phyloP scores from a whole-genome alignment of 2,329 filamentous ascomycete species.

The Neofusicoccum ribis region DNA sequence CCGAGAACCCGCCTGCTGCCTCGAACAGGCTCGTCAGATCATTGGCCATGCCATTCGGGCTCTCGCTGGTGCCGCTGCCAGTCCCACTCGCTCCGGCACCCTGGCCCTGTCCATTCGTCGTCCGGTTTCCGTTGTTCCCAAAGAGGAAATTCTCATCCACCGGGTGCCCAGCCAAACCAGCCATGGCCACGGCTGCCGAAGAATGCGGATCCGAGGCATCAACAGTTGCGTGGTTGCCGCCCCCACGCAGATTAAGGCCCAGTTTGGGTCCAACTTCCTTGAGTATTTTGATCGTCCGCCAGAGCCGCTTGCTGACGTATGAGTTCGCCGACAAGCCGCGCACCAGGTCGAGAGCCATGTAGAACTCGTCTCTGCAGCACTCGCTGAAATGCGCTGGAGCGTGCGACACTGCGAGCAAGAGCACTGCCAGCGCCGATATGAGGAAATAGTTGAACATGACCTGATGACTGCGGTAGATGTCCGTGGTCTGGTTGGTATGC shows the following conservation, averaged over 20 bases:
- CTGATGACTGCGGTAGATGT: slow-evolving; percentile 70
- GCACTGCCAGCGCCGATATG: slow-evolving; percentile 70
- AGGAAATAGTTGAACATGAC: slow-evolving; percentile 81
- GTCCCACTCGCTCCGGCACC: not conserved
- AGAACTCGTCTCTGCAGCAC: slow-evolving; percentile 72
- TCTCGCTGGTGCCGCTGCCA: slow-evolving; percentile 43
- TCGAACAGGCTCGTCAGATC: slow-evolving; percentile 66
- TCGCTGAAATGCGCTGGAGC: slow-evolving; percentile 70
- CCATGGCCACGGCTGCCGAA: slow-evolving; percentile 65
- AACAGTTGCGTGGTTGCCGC: slow-evolving; percentile 20
- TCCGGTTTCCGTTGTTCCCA: slow-evolving; percentile 24
- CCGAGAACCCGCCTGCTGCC: slow-evolving; percentile 55
- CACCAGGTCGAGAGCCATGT: slow-evolving; percentile 73
- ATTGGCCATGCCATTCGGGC: slow-evolving; percentile 62
- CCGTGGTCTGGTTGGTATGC: slow-evolving; percentile 69
- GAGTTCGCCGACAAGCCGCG: slow-evolving; percentile 71
- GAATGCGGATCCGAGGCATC: slow-evolving; percentile 58
- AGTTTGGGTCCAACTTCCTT: slow-evolving; percentile 72
- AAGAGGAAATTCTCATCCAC: slow-evolving; percentile 59
- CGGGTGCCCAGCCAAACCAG: slow-evolving; percentile 62
- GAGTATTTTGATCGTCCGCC: slow-evolving; percentile 69
- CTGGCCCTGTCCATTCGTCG: slow-evolving; percentile 9
- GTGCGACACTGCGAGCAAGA: slow-evolving; percentile 76
- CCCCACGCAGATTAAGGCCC: slow-evolving; percentile 54
- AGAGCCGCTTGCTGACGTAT: slow-evolving; percentile 71